These are phyloP conservation scores for Phanerochaete sordida DNA, from an alignment of 768 basidiomycete species.

Conservation along the genomic window DNA sequence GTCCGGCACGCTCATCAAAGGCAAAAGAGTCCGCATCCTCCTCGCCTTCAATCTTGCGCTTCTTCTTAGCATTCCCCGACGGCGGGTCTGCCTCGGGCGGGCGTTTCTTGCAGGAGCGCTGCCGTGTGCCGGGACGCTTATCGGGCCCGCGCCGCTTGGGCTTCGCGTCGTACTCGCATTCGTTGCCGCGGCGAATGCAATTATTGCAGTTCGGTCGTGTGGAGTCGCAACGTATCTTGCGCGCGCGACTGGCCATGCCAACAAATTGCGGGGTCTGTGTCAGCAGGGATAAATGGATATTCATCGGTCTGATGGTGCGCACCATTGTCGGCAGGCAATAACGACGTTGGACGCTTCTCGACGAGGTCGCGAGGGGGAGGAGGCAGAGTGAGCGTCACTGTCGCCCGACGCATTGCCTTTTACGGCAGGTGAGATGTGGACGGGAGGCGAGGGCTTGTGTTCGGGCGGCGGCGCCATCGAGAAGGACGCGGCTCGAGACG, in stretches of 20 bases:
- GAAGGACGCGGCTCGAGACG: conserved; percentile 18
- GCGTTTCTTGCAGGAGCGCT: conserved; percentile 83
- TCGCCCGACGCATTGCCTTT: conserved; percentile 18
- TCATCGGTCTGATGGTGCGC: conserved; percentile 34
- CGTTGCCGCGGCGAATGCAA: conserved; percentile 72
- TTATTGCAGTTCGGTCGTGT: conserved; percentile 79
- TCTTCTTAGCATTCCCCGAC: conserved; percentile 26
- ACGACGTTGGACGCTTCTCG: conserved; percentile 53
- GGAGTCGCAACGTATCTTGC: conserved; percentile 87
- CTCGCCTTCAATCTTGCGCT: conserved; percentile 26
- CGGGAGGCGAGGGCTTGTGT: conserved; percentile 15
- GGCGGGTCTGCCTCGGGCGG: conserved; percentile 40
- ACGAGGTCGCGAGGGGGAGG: conserved; percentile 18
- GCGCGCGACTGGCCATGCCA: conserved; percentile 55
- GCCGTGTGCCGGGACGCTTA: conserved; percentile 80
- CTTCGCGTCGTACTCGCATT: conserved; percentile 75
- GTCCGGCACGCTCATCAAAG: conserved; percentile 38
- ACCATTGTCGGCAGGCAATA: conserved; percentile 86
- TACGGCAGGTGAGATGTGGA: conserved; percentile 16
- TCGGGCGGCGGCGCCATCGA: conserved; percentile 16
- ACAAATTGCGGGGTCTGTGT: conserved; percentile 18
- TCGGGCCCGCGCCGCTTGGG: conserved; percentile 85
- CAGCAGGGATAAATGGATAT: conserved; percentile 28
- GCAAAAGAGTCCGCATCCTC: conserved; percentile 20
- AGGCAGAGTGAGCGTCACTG: conserved; percentile 17